These are phyloP conservation scores for Talaromyces piceae DNA, from an alignment of 2,329 filamentous ascomycete genomes.

Conservation along the genomic window DNA sequence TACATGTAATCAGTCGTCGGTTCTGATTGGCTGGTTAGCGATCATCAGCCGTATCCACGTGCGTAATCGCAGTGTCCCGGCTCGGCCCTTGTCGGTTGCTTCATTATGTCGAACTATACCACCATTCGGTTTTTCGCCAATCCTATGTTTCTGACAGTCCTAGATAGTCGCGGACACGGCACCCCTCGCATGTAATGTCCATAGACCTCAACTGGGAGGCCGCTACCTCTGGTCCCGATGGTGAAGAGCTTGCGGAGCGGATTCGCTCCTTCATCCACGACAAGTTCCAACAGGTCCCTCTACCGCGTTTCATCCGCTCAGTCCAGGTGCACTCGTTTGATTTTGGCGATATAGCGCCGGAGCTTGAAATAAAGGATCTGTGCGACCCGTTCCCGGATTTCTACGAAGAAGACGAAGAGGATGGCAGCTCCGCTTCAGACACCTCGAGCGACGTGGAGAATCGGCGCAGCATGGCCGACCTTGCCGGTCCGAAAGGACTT, in stretches of 20 bases:
- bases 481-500: not conserved
- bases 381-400: constrained; percentile 94
- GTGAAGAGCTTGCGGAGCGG: constrained; percentile 70
- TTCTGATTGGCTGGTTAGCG: not conserved
- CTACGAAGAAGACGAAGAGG: constrained; percentile 67
- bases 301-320: constrained; percentile 94
- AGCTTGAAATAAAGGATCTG: constrained; percentile 91
- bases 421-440: constrained; percentile 39
- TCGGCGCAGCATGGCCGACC: constrained; percentile 4
- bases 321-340: constrained; percentile 92
- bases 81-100: not conserved
- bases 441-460: constrained; percentile 20
- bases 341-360: constrained; percentile 75
- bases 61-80: not conserved
- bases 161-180: not conserved
- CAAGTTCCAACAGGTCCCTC: constrained; percentile 83
- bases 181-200: constrained; percentile 60
- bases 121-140: not conserved
- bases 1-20: too few species aligned
- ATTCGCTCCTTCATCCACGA: constrained; percentile 93
- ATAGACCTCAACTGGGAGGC: constrained; percentile 97
- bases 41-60: not conserved
- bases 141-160: not conserved
- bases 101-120: not conserved
- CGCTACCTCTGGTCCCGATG: constrained; percentile 82